Evolutionary conservation across 441 rosid species (phyloP), one percentile per base, ranked within the genome.

Genomic region (Arabidopsis lyrata): DNA sequence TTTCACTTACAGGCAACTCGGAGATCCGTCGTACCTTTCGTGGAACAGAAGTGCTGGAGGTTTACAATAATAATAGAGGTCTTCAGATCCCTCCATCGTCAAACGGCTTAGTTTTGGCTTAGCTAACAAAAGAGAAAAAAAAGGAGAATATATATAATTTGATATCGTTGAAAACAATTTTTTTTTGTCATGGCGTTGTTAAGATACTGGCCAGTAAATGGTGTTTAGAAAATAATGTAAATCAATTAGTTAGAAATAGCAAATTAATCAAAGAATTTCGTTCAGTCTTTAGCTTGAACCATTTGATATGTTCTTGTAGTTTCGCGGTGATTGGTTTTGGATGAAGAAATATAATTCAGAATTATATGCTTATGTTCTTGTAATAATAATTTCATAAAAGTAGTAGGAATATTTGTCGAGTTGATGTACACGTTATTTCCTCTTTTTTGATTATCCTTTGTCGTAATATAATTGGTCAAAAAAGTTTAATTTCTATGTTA

Each of bases 21-120:
- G 97, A 79, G 98, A 93, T 78, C 96, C 98, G 4, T 77, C 93
- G 8, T 92, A 88, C 72, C 75, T 92, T 73, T 90, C 95, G 15
- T 92, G 98, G 98, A 90, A 90, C 84, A 88, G 88, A 80, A 83
- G 74, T 70, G 87, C 95, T 0, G 90, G 90, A 27, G 93, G 94
- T 32, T 83, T 78, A 66, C 88, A 74, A 78, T 66, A 74, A 78
- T 66, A 31, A 74, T 13, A 55, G 42, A 44, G 57, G 32, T n/a
- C 13, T 44, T 22, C 35, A 53, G 3, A 41, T 74, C 32, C 39
- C 35, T 61, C 41, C 52, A 75, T 14, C 42, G 48, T 57, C 48
- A 38, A 34, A 64, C 45, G 31, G 15, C 67, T 14, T 39, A 48
- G 41, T 65, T 55, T 57, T 47, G 61, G 57, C 29, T 63, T 52